A percentile compares a stretch with the other conserved stretches of the same genome.
phyloP scores from a whole-genome alignment of 306 rosid genomes.

The barrel medic (Medicago truncatula) region DNA sequence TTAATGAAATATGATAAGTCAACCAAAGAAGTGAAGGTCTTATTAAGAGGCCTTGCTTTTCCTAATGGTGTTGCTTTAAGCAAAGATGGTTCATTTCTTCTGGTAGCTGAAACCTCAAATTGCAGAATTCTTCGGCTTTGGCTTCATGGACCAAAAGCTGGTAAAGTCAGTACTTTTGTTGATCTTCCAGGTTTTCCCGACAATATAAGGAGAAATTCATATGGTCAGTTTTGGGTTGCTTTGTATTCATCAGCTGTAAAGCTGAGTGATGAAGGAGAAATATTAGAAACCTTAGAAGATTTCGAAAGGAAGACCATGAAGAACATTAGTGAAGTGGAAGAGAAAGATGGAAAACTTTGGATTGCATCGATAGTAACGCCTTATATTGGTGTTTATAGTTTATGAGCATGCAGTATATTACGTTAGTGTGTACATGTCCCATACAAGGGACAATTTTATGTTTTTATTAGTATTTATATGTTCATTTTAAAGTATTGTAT shows the following conservation, averaged over 20 bases:
- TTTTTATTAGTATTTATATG: too few species aligned
- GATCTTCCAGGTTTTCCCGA: slow-evolving; percentile 86
- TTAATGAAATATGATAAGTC: slow-evolving; percentile 66
- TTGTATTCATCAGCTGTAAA: slow-evolving; percentile 73
- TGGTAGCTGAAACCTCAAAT: slow-evolving; percentile 72
- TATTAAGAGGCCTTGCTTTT: slow-evolving; percentile 64
- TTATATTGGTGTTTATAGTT: slow-evolving; percentile 62
- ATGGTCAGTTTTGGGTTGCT: slow-evolving; percentile 91
- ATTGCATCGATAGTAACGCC: slow-evolving; percentile 86
- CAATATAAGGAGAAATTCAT: slow-evolving; percentile 70
- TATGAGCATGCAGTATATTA: slow-evolving; percentile 4
- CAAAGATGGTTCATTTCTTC: slow-evolving; percentile 71
- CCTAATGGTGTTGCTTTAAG: slow-evolving; percentile 89
- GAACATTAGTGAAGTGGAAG: slow-evolving; percentile 86
- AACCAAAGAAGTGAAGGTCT: slow-evolving; percentile 69
- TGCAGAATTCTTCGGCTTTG: slow-evolving; percentile 71
- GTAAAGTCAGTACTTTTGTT: slow-evolving; percentile 62
- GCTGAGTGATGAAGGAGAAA: slow-evolving; percentile 68
- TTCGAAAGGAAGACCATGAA: slow-evolving; percentile 68
- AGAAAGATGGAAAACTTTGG: slow-evolving; percentile 84
- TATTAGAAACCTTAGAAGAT: slow-evolving; percentile 79
- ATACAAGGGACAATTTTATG: too few species aligned
- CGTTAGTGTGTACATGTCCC: too few species aligned
- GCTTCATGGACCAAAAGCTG: slow-evolving; percentile 81
- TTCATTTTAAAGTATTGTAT: too few species aligned